These are phyloP conservation scores for Kandelia obovata DNA, from an alignment of 345 rosid species.

Conservation along the genomic window DNA sequence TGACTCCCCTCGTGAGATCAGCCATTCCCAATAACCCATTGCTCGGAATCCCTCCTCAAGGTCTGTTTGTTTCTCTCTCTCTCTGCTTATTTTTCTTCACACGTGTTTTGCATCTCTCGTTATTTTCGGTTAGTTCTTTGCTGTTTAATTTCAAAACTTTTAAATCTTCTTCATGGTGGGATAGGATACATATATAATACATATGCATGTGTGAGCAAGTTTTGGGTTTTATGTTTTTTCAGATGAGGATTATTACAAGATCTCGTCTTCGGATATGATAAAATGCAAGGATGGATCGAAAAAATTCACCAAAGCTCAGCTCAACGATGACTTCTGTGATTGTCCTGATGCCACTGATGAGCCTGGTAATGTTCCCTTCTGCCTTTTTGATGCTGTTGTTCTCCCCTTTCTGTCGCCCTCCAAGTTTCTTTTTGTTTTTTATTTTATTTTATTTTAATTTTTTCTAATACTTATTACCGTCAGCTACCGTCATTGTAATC, in stretches of 20 bases:
- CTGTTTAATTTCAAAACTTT: no score
- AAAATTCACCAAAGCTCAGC: conserved; percentile 66
- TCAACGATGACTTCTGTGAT: conserved; percentile 94
- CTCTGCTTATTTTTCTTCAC: neutral
- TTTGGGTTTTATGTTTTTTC: conserved; percentile 16
- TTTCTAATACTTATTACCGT: no score
- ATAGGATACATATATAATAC: neutral
- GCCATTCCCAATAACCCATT: conserved; percentile 45
- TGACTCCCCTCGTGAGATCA: conserved; percentile 41
- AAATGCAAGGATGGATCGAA: conserved; percentile 84
- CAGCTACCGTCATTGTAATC: no score
- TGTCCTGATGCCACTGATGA: conserved; percentile 91
- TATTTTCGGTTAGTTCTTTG: no score
- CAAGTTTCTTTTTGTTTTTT: no score
- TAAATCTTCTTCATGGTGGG: no score
- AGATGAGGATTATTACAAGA: conserved; percentile 72
- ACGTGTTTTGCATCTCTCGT: no score
- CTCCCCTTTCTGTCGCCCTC: no score
- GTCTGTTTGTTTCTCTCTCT: conserved; percentile 24
- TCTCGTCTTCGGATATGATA: conserved; percentile 45
- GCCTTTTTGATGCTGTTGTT: neutral
- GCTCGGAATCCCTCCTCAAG: conserved; percentile 85
- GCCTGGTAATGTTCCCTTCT: conserved; percentile 48
- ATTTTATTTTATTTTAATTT: no score
- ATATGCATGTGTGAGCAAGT: neutral